Evolutionary conservation across 306 rosid genomes (phyloP).

Genomic region (Citrullus amarus): DNA sequence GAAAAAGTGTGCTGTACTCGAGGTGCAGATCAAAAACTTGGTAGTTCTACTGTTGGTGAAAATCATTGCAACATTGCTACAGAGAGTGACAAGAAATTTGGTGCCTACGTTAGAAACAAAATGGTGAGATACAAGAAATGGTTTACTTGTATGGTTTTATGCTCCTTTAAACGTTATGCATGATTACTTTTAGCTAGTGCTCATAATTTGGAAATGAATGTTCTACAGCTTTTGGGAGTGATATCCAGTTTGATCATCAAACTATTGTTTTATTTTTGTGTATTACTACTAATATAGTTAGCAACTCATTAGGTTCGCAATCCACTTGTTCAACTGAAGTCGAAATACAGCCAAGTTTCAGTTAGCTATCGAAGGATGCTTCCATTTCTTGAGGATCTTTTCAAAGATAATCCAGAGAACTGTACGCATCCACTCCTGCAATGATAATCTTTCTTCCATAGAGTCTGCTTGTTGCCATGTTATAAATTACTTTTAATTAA

Average conservation of each 20-base stretch:
- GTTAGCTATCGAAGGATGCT: conserved; percentile 54
- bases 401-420: conserved; percentile 23
- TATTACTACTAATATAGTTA: neutral
- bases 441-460: neutral
- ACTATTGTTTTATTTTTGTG: neutral
- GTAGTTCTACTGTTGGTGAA: conserved; percentile 12
- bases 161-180: neutral
- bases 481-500: neutral
- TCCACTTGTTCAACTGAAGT: conserved; percentile 32
- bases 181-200: neutral
- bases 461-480: neutral
- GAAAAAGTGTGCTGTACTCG: conserved; percentile 8
- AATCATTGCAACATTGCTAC: neutral
- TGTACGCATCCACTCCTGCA: conserved; percentile 5
- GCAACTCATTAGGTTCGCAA: conserved; percentile 28
- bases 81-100: conserved; percentile 8
- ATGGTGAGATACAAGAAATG: conserved; percentile 11
- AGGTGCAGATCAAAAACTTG: conserved; percentile 12
- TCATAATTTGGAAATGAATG: neutral
- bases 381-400: conserved; percentile 36
- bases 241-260: neutral
- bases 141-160: neutral
- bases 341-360: conserved; percentile 36
- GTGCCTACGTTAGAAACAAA: conserved; percentile 21
- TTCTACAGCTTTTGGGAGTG: neutral